phyloP scores from a whole-genome alignment of 192 early-diverging fungal genomes.

The Jimgerdemannia flammicorona region DNA sequence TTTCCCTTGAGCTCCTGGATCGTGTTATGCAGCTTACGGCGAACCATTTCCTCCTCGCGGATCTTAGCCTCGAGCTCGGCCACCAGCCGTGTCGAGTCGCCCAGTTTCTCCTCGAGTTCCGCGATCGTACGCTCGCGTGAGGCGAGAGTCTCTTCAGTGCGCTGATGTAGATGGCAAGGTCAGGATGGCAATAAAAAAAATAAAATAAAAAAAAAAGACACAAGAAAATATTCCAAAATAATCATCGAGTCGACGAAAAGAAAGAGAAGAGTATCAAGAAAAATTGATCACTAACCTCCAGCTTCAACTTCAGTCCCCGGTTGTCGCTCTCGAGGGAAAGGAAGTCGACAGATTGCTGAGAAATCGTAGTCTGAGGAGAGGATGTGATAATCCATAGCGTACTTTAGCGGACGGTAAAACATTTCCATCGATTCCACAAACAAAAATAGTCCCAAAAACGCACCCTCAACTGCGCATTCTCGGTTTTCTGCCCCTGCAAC shows the following conservation, averaged over 20 bases:
- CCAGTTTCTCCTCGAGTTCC: slow-evolving; percentile 37
- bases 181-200: too few species aligned
- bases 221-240: too few species aligned
- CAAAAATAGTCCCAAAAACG: background rate
- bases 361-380: background rate
- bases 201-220: too few species aligned
- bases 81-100: slow-evolving; percentile 31
- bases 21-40: slow-evolving; percentile 86
- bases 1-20: slow-evolving; percentile 96
- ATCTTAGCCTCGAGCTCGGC: slow-evolving; percentile 56
- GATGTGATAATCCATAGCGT: background rate
- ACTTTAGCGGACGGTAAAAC: too few species aligned
- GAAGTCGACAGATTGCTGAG: background rate
- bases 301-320: slow-evolving; percentile 18
- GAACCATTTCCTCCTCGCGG: slow-evolving; percentile 71
- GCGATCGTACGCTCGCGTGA: slow-evolving; percentile 42
- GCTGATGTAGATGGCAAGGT: background rate
- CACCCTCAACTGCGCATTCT: slow-evolving; percentile 29
- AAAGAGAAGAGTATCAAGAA: background rate
- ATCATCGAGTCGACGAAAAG: too few species aligned
- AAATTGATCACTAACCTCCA: slow-evolving; percentile 11
- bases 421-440: too few species aligned
- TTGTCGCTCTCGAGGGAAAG: slow-evolving; percentile 10
- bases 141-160: slow-evolving; percentile 26
- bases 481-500: slow-evolving; percentile 31